These are phyloP conservation scores for Plicaturopsis crispa DNA, from an alignment of 768 basidiomycete genomes.

Conservation along the genomic window DNA sequence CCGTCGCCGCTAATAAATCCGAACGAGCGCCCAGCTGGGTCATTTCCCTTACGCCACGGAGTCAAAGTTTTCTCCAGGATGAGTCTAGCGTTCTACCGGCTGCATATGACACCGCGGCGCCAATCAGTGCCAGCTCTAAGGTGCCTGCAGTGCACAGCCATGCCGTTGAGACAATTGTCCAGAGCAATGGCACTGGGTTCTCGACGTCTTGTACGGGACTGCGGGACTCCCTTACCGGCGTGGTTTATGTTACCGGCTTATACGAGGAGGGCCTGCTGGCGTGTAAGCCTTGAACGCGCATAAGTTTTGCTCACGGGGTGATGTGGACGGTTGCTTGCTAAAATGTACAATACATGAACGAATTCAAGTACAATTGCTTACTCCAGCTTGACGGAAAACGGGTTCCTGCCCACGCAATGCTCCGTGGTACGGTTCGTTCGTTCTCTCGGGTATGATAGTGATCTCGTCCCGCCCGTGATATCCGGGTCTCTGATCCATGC, in stretches of 20 bases:
- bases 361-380: too few species aligned
- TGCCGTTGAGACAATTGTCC: constrained; percentile 58
- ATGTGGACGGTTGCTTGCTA: too few species aligned
- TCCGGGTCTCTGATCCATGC: too few species aligned
- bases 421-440: too few species aligned
- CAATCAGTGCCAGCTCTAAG: constrained; percentile 37
- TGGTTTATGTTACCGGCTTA: constrained; percentile 48
- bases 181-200: constrained; percentile 62
- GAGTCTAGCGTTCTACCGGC: constrained; percentile 4
- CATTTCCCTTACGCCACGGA: constrained; percentile 29
- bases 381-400: too few species aligned
- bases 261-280: constrained; percentile 49
- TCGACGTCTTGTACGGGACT: constrained; percentile 45
- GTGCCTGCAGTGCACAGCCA: constrained; percentile 27
- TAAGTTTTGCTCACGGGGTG: too few species aligned
- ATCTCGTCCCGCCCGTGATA: too few species aligned
- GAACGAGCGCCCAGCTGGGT: constrained; percentile 52
- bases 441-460: too few species aligned
- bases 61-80: constrained; percentile 9
- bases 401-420: too few species aligned
- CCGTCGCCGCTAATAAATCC: constrained; percentile 36
- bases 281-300: constrained; percentile 34
- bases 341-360: too few species aligned
- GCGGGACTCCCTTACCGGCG: constrained; percentile 39
- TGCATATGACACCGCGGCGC: constrained; percentile 36